Evolutionary conservation across 768 basidiomycete genomes (phyloP), one percentile per base, ranked within the genome.

Genomic region (Leccinum truebloodii): DNA sequence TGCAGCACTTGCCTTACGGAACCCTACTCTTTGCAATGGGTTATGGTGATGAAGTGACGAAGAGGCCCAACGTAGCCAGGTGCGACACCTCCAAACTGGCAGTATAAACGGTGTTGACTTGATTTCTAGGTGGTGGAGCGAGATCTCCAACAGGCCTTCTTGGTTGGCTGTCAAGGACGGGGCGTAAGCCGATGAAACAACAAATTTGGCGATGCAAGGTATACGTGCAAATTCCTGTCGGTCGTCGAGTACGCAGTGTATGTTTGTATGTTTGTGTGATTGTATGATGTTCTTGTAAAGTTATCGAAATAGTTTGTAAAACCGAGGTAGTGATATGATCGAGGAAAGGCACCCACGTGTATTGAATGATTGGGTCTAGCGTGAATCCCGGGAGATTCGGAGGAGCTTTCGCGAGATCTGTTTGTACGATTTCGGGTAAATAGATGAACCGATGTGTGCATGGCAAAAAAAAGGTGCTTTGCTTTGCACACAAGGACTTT

Each of bases 1-100:
- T 88, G 12, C 81, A 80, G 70, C 85, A 86, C 68, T 67, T 87
- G 34, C 79, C 85, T 0, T 80, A 79, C 53, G 81, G 79, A 20
- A 55, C 51, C n/a, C 24, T 68, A 51, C 63, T 80, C 30, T 58
- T 48, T 20, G 14, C 7, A 1, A 59, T 63, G 1, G 77, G 76
- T 1, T 59, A 64, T 46, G 64, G 73, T 10, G 59, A 76, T 10
- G 60, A 83, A 20, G 62, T 72, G 32, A 20, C 48, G 14, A 68
- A 58, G 41, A 73, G 75, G 64, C 80, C 81, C 7, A 80, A 83
- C 60, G 76, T 84, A 3, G 60, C 74, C 0, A 79, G 80, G 81
- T 82, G 34, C 16, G 75, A 4, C 10, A 41, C 12, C 20, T n/a
- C 18, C 12, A 10, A n/a, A 10, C 7, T 26, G 5, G 9, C 7